A percentile compares a stretch with the other conserved stretches of the same genome.
Conservation (phyloP, 768 basidiomycete genomes). For the Baorangia bicolor region DNA sequence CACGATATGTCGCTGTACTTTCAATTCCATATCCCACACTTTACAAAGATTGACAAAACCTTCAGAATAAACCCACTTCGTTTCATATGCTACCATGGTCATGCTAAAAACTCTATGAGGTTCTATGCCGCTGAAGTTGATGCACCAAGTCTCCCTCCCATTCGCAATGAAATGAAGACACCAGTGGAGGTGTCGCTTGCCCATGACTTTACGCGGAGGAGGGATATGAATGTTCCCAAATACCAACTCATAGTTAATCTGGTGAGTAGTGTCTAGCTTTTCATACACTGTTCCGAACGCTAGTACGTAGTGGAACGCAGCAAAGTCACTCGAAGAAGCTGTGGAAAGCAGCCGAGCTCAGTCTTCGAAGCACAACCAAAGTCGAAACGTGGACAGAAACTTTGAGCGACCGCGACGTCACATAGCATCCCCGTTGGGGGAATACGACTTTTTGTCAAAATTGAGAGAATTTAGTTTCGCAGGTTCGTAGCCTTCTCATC, state of each 20-base stretch:
- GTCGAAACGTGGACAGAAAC: background rate
- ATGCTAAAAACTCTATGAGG: slow-evolving; percentile 54
- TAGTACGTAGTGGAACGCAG: slow-evolving; percentile 43
- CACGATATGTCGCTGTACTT: slow-evolving; percentile 21
- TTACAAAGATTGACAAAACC: slow-evolving; percentile 10
- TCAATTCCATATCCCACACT: background rate
- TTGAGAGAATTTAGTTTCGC: slow-evolving; percentile 25
- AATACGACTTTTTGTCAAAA: slow-evolving; percentile 2
- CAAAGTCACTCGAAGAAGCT: slow-evolving; percentile 36
- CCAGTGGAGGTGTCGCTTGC: slow-evolving; percentile 31
- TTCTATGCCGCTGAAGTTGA: slow-evolving; percentile 56
- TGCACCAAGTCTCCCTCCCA: slow-evolving; percentile 21
- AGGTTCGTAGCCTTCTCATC: slow-evolving; percentile 14
- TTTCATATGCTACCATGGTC: slow-evolving; percentile 53
- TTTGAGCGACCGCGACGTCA: background rate
- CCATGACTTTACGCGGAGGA: slow-evolving; percentile 39
- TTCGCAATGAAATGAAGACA: slow-evolving; percentile 16
- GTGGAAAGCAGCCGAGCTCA: slow-evolving; percentile 11
- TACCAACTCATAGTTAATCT: slow-evolving; percentile 41
- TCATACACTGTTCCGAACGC: background rate
- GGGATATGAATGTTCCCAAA: slow-evolving; percentile 1
- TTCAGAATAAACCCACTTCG: slow-evolving; percentile 19
- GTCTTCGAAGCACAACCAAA: background rate
- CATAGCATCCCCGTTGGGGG: background rate
- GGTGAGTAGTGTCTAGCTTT: slow-evolving; percentile 26